A percentile compares a stretch with the other conserved stretches of the same genome.
Evolutionary conservation across 1,284 basidiomycete genomes (phyloP).

Genomic region (Leccinum pseudoinsigne): DNA sequence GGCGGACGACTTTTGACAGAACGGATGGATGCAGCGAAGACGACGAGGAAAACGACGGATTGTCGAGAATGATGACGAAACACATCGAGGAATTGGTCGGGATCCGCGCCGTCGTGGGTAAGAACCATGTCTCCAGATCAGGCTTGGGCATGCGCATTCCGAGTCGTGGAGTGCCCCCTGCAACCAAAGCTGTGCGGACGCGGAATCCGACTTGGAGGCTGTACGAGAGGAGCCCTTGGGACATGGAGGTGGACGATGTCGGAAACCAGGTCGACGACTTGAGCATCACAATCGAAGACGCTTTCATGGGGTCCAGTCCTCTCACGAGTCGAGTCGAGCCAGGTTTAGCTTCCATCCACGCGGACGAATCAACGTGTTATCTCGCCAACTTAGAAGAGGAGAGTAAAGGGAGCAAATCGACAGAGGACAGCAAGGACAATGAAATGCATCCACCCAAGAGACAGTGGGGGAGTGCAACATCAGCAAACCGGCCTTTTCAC

Average conservation of each 20-base stretch:
- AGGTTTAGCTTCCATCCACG: slow-evolving; percentile 11
- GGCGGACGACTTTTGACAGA: slow-evolving; percentile 19
- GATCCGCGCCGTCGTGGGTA: slow-evolving; percentile 35
- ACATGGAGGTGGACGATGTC: slow-evolving; percentile 18
- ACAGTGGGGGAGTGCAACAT: slow-evolving; percentile 7
- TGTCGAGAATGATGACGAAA: slow-evolving; percentile 39
- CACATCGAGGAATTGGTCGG: slow-evolving; percentile 54
- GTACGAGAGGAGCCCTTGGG: slow-evolving; percentile 26
- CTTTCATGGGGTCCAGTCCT: slow-evolving; percentile 28
- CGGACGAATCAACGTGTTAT: slow-evolving; percentile 7
- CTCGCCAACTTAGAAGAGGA: slow-evolving; percentile 31
- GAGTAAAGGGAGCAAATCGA: slow-evolving; percentile 21
- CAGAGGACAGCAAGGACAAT: slow-evolving; percentile 8
- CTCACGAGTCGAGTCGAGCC: slow-evolving; percentile 26
- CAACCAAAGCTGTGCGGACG: slow-evolving; percentile 29
- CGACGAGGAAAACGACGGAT: slow-evolving; percentile 10
- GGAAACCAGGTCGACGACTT: slow-evolving; percentile 6
- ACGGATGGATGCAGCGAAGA: slow-evolving; percentile 6
- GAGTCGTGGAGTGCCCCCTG: slow-evolving; percentile 19
- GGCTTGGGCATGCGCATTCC: slow-evolving; percentile 16
- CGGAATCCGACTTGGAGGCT: slow-evolving; percentile 20
- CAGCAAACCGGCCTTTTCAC: too few relatives aligned
- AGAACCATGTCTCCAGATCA: slow-evolving; percentile 20
- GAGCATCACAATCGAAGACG: slow-evolving; percentile 17
- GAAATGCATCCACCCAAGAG: slow-evolving; percentile 24